These are phyloP conservation scores for Capronia epimyces DNA, from an alignment of 2,329 filamentous ascomycete genomes.

Conservation along the genomic window DNA sequence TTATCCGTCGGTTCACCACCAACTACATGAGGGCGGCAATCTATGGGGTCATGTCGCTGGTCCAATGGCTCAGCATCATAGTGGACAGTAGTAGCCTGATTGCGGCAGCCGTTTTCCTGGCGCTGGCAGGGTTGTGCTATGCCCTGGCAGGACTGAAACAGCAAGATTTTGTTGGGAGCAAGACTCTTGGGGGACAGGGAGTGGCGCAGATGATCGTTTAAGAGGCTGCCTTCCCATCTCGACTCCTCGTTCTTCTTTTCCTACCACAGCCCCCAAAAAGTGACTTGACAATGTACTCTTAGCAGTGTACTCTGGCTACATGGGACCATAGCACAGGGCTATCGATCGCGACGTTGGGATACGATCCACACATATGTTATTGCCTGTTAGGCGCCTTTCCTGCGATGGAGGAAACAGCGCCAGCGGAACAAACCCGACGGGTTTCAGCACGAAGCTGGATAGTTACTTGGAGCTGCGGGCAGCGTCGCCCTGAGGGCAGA, in stretches of 20 bases:
- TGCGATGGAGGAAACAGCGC: neutral
- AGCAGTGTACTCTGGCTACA: neutral
- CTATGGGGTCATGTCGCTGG: slow-evolving; percentile 70
- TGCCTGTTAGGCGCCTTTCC: slow-evolving; percentile 2
- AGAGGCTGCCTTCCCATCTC: neutral
- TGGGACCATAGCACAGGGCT: neutral
- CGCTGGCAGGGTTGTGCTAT: slow-evolving; percentile 75
- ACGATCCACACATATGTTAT: slow-evolving; percentile 1
- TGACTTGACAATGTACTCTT: slow-evolving; percentile 9
- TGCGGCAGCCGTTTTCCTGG: slow-evolving; percentile 75
- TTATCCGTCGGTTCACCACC: slow-evolving; percentile 87
- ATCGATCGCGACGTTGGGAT: neutral
- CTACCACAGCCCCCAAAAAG: neutral
- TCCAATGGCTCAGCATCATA: slow-evolving; percentile 80
- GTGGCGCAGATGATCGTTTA: slow-evolving; percentile 31
- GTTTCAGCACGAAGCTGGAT: slow-evolving; percentile 2
- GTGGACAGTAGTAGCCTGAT: slow-evolving; percentile 65
- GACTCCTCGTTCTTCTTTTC: neutral
- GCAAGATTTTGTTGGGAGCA: slow-evolving; percentile 59
- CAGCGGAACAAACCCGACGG: neutral
- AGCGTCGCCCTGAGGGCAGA: neutral
- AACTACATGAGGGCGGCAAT: slow-evolving; percentile 91
- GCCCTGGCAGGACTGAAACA: slow-evolving; percentile 41
- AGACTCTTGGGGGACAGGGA: slow-evolving; percentile 84
- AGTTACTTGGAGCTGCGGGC: slow-evolving; percentile 1